These are phyloP conservation scores for Globisporangium sylvaticum DNA, from an alignment of 352 stramenopile genomes.

Conservation along the genomic window DNA sequence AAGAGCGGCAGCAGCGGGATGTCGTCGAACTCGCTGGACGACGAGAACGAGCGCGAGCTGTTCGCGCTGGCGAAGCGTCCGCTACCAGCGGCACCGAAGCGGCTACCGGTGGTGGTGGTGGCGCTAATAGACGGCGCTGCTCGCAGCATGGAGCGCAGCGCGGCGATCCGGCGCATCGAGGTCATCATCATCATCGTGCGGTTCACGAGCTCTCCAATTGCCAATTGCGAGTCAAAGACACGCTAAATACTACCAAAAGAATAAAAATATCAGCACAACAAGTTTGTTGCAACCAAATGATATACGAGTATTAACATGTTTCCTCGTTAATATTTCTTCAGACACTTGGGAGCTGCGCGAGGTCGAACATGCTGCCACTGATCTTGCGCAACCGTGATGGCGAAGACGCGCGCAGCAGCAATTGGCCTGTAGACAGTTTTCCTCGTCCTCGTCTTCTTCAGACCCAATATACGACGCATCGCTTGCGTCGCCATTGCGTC, in stretches of 20 bases:
- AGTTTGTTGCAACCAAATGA: too few relatives aligned
- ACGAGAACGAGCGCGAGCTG: conserved; percentile 7
- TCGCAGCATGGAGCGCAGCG: neutral
- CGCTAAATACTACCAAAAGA: neutral
- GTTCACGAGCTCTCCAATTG: neutral
- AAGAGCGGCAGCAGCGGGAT: conserved; percentile 48
- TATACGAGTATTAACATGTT: too few relatives aligned
- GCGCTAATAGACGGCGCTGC: neutral
- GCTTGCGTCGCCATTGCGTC: neutral
- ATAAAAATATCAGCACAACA: neutral
- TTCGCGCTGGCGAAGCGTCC: neutral
- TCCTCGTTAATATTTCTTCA: too few relatives aligned
- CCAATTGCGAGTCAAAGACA: neutral
- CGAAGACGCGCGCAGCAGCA: too few relatives aligned
- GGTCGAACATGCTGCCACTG: too few relatives aligned
- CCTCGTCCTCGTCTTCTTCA: too few relatives aligned
- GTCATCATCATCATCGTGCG: neutral
- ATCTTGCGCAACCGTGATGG: too few relatives aligned
- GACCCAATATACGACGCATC: too few relatives aligned
- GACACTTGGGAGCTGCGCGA: too few relatives aligned
- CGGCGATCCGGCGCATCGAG: neutral
- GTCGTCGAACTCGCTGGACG: conserved; percentile 16
- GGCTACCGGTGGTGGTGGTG: neutral
- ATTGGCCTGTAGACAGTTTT: too few relatives aligned
- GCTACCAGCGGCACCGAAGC: neutral